phyloP scores from a whole-genome alignment of 257 asterid genomes.

The Capsicum chinense region DNA sequence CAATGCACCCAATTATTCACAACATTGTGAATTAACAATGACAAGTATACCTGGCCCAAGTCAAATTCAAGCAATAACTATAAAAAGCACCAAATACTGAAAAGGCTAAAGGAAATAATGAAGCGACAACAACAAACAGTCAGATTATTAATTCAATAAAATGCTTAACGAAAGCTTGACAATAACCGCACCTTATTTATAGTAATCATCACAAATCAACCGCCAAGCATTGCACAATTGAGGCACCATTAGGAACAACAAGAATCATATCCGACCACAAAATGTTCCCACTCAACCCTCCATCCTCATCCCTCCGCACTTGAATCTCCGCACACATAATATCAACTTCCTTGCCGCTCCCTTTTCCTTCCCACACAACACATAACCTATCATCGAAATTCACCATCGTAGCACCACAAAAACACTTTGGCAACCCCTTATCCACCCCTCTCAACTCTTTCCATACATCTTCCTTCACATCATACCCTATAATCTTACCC shows the following conservation, averaged over 20 bases:
- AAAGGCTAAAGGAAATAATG: conserved; percentile 8
- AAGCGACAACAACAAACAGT: neutral
- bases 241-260: conserved; percentile 67
- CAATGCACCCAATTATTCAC: neutral
- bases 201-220: conserved; percentile 56
- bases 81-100: neutral
- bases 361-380: conserved; percentile 89
- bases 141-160: neutral
- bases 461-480: conserved; percentile 69
- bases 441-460: conserved; percentile 74
- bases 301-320: conserved; percentile 62
- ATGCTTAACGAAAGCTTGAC: conserved; percentile 4
- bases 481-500: conserved; percentile 86
- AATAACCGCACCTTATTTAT: conserved; percentile 7
- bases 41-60: neutral
- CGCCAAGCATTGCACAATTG: conserved; percentile 80
- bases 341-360: conserved; percentile 65
- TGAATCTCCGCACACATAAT: conserved; percentile 82
- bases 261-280: conserved; percentile 69
- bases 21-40: neutral
- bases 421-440: conserved; percentile 74
- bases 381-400: conserved; percentile 75
- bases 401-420: conserved; percentile 89
- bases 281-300: conserved; percentile 66
- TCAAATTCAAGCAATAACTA: neutral